Conservation (phyloP, 2,329 filamentous ascomycete species). For the Botrytis squamosa region DNA sequence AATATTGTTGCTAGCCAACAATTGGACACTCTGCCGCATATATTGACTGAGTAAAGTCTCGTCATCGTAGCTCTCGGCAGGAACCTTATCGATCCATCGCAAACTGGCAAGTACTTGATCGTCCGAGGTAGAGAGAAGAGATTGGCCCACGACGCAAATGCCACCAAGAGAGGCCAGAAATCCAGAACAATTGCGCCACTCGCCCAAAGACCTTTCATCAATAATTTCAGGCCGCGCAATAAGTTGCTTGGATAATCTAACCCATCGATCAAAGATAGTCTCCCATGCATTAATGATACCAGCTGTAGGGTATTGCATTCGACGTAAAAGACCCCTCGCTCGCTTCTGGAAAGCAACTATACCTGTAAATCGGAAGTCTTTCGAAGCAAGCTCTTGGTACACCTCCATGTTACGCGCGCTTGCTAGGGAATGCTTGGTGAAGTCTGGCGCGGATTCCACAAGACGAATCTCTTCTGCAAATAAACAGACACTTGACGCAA, state of each 20-base stretch:
- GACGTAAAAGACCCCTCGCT: slow-evolving; percentile 57
- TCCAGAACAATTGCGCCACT: slow-evolving; percentile 69
- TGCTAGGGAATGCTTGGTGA: slow-evolving; percentile 51
- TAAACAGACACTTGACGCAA: slow-evolving; percentile 59
- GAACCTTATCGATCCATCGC: slow-evolving; percentile 58
- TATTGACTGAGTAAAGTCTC: slow-evolving; percentile 60
- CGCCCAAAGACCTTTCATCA: slow-evolving; percentile 56
- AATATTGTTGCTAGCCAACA: slow-evolving; percentile 63
- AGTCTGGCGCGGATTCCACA: slow-evolving; percentile 51
- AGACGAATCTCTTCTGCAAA: slow-evolving; percentile 62
- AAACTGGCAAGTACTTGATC: slow-evolving; percentile 57
- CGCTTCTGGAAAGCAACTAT: slow-evolving; percentile 69
- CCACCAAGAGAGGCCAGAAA: slow-evolving; percentile 67
- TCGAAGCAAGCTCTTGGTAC: slow-evolving; percentile 62
- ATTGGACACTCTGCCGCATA: slow-evolving; percentile 61
- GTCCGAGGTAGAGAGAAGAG: slow-evolving; percentile 47
- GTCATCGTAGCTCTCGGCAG: slow-evolving; percentile 59
- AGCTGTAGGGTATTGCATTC: slow-evolving; percentile 60
- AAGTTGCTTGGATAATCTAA: slow-evolving; percentile 62
- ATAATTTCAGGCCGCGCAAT: slow-evolving; percentile 52
- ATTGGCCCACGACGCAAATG: slow-evolving; percentile 61
- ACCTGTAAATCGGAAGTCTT: slow-evolving; percentile 64
- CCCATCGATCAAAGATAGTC: slow-evolving; percentile 63
- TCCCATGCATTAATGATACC: slow-evolving; percentile 70
- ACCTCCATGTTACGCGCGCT: slow-evolving; percentile 60